A percentile compares a stretch with the other conserved stretches of the same genome.
Conservation (phyloP, 1,284 basidiomycete genomes). For the Apiotrichum akiyoshidainum region DNA sequence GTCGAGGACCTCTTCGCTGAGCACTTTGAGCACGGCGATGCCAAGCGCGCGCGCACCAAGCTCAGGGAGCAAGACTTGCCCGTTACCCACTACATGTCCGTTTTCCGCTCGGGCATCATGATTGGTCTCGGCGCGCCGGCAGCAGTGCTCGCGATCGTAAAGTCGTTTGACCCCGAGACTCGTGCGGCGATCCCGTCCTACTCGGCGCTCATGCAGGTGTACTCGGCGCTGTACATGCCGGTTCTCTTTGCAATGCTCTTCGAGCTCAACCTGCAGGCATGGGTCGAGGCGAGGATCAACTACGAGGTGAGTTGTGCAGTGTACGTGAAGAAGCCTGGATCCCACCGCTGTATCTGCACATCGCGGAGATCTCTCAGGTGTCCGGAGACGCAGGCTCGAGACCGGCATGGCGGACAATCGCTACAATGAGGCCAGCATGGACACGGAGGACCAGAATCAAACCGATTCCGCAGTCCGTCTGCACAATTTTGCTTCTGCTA, state of each 20-base stretch:
- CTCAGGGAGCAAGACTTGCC: conserved; percentile 60
- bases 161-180: conserved; percentile 60
- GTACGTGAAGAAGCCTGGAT: too few species aligned
- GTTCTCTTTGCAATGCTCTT: conserved; percentile 74
- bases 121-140: conserved; percentile 79
- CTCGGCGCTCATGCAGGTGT: conserved; percentile 74
- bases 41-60: conserved; percentile 69
- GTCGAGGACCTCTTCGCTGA: conserved; percentile 70
- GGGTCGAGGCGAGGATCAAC: conserved; percentile 74
- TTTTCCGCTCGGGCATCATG: conserved; percentile 70
- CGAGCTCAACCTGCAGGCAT: conserved; percentile 74
- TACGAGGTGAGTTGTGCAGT: conserved; percentile 56
- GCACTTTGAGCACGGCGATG: conserved; percentile 76
- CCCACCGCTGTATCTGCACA: too few species aligned
- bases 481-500: too few species aligned
- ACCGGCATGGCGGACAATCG: too few species aligned
- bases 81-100: conserved; percentile 71
- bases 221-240: conserved; percentile 71
- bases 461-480: too few species aligned
- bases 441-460: too few species aligned
- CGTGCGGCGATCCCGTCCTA: conserved; percentile 64
- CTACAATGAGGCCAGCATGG: too few species aligned
- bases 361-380: too few species aligned
- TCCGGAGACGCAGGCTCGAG: too few species aligned
- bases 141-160: conserved; percentile 63